Evolutionary conservation across 192 early-diverging fungal species (phyloP).

Genomic region (Entophlyctis luteolus): DNA sequence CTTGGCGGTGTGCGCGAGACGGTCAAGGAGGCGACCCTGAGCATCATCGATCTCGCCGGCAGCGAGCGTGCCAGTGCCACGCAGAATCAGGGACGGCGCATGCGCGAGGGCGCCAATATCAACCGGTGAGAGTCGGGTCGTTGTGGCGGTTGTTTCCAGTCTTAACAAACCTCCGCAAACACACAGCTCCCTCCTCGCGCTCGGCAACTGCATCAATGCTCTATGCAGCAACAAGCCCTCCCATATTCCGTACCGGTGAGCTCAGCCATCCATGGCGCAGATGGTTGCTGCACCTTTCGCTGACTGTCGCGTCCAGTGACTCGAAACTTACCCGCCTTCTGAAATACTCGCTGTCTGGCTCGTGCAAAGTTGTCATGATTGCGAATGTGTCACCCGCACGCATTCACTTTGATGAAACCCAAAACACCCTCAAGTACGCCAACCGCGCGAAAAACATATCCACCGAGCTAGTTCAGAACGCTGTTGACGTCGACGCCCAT

Average conservation of each 20-base stretch:
- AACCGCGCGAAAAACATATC: constrained; percentile 68
- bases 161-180: not conserved
- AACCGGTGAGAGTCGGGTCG: constrained; percentile 41
- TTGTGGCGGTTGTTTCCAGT: not conserved
- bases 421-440: constrained; percentile 74
- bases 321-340: constrained; percentile 74
- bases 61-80: constrained; percentile 54
- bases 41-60: constrained; percentile 76
- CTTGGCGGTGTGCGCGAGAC: not conserved
- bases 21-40: constrained; percentile 35
- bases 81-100: constrained; percentile 56
- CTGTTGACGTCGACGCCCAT: constrained; percentile 32
- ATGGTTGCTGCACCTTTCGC: not conserved
- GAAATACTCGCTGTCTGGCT: constrained; percentile 67
- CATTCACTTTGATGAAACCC: constrained; percentile 67
- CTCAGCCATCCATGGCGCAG: not conserved
- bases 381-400: constrained; percentile 65
- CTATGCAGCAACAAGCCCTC: constrained; percentile 48
- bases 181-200: constrained; percentile 56
- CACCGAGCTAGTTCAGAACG: constrained; percentile 51
- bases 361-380: constrained; percentile 73
- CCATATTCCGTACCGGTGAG: constrained; percentile 56
- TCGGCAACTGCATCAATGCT: constrained; percentile 79
- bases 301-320: constrained; percentile 51
- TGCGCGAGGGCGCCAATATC: constrained; percentile 74